Conservation (phyloP, 352 stramenopile species). For the Phytophthora kernoviae region DNA sequence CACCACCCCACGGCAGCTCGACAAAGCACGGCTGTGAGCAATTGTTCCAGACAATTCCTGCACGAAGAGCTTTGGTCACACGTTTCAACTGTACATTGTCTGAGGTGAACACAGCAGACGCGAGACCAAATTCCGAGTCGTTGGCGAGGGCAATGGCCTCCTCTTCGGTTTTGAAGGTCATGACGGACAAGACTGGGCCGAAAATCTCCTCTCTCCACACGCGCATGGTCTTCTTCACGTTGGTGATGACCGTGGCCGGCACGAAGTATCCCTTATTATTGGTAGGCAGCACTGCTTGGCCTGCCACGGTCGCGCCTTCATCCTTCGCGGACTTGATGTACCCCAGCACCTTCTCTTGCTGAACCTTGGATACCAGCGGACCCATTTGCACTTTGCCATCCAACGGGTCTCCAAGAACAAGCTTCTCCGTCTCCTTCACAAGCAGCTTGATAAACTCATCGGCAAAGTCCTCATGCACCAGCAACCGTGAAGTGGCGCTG, state of each 20-base stretch:
- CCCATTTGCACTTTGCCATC: constrained; percentile 64
- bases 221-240: constrained; percentile 60
- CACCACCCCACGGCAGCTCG: constrained; percentile 78
- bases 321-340: constrained; percentile 59
- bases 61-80: constrained; percentile 48
- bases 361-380: constrained; percentile 73
- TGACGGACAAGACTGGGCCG: constrained; percentile 84
- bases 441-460: constrained; percentile 66
- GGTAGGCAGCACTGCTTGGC: constrained; percentile 15
- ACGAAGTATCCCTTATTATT: constrained; percentile 68
- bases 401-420: constrained; percentile 67
- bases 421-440: constrained; percentile 55
- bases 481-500: constrained; percentile 73
- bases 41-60: constrained; percentile 34
- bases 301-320: constrained; percentile 56
- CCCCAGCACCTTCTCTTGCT: constrained; percentile 75
- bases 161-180: constrained; percentile 86
- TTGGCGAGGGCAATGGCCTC: constrained; percentile 66
- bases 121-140: constrained; percentile 71
- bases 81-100: constrained; percentile 55
- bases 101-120: constrained; percentile 69
- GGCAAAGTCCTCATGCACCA: constrained; percentile 74
- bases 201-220: constrained; percentile 92
- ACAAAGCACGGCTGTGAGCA: constrained; percentile 34
- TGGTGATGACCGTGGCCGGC: constrained; percentile 76